A percentile compares a stretch with the other conserved stretches of the same genome.
These are phyloP conservation scores for Talinum fruticosum DNA, from an alignment of 148 eudicot genomes.

Conservation along the genomic window DNA sequence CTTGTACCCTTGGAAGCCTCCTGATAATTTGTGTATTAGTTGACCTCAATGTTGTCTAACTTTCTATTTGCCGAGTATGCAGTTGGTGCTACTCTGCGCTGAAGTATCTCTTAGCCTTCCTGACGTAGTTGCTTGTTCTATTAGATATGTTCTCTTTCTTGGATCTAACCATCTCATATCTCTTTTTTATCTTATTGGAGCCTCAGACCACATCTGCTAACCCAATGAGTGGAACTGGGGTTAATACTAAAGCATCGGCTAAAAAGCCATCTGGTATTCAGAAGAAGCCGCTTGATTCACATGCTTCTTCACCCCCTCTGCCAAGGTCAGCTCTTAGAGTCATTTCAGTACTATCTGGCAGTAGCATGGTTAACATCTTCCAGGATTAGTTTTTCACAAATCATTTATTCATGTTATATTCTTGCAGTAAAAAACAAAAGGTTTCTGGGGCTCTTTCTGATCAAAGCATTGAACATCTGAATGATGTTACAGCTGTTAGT, in stretches of 20 bases:
- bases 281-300: constrained; percentile 76
- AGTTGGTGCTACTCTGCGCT: neutral
- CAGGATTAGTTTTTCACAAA: neutral
- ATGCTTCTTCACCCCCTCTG: constrained; percentile 64
- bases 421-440: constrained; percentile 88
- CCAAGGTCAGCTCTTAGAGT: constrained; percentile 48
- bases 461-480: constrained; percentile 97
- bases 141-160: neutral
- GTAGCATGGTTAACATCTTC: neutral
- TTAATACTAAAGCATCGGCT: constrained; percentile 46
- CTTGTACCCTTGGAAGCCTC: neutral
- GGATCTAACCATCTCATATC: constrained; percentile 5
- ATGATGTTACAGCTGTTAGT: constrained; percentile 97
- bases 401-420: constrained; percentile 10
- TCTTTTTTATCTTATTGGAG: constrained; percentile 34
- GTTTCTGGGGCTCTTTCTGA: constrained; percentile 57
- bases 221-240: constrained; percentile 36
- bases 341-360: neutral
- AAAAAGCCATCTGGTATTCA: constrained; percentile 60
- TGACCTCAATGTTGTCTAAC: neutral
- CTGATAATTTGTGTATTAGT: neutral
- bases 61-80: neutral
- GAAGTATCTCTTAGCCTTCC: neutral
- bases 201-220: constrained; percentile 43
- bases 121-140: neutral